Evolutionary conservation across 1,284 basidiomycete genomes (phyloP), one percentile per base, ranked within the genome.

Genomic region (Coniferiporia weirii): DNA sequence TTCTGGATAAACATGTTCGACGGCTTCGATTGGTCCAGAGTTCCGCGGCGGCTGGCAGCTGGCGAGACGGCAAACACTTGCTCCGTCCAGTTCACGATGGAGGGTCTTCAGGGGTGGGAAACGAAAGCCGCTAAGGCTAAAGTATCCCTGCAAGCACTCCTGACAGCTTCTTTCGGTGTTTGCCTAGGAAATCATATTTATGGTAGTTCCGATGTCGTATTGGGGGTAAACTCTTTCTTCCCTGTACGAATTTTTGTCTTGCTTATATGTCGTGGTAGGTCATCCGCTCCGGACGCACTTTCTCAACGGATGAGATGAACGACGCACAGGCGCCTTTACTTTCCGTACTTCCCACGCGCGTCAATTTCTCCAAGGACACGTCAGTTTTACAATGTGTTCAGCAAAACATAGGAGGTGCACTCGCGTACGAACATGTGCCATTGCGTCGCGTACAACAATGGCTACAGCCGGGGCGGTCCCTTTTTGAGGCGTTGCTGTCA

Each of bases 401-500:
- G 60, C 61, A 65, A 3, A 69, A 70, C 59, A 73, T 77, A 34
- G 74, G 74, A 0, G 70, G 70, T 0, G 69, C 71, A 17, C 69
- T 75, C 22, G 71, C 74, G 38, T 73, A 71, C 59, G 79, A 80
- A 65, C 75, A 79, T 58, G 64, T 78, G 15, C 70, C 78, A 4
- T 65, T 80, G 13, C 72, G 75, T 44, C 71, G 72, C 22, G 71
- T 80, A n/a, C 78, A 80, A 63, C 71, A 67, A 34, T 80, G 78
- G 79, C 59, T 80, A 48, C 67, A 72, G 15, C 74, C 73, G 15
- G 73, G 74, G 15, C 57, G 63, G 12, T 52, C 61, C 40, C 61
- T 79, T 10, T 78, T 80, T 54, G 78, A 80, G 48, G 67, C 73
- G 7, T 59, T 80, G 34, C 79, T 80, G 58, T 80, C 77, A 7